Conservation (phyloP, 306 rosid genomes). For the Crotalaria pallida region DNA sequence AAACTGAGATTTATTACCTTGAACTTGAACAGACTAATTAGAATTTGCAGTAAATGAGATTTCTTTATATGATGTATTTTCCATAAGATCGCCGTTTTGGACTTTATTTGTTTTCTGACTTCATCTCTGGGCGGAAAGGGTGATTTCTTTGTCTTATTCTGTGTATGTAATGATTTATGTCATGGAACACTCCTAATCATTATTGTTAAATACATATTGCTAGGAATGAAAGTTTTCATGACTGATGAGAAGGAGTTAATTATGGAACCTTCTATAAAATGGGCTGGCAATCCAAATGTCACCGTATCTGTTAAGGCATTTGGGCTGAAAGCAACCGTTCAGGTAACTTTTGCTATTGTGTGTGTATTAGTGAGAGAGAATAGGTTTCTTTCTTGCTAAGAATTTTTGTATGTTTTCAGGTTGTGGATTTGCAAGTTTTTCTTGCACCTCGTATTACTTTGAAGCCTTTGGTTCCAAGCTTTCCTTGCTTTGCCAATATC, state of each 20-base stretch:
- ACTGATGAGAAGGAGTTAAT: constrained; percentile 96
- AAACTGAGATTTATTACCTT: neutral
- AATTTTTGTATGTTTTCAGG: constrained; percentile 42
- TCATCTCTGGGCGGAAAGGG: constrained; percentile 1
- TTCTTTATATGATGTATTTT: neutral
- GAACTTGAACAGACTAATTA: neutral
- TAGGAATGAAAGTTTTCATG: constrained; percentile 82
- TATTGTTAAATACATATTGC: neutral
- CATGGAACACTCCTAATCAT: neutral
- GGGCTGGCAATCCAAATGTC: constrained; percentile 93
- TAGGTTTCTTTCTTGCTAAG: constrained; percentile 12
- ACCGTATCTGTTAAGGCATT: constrained; percentile 68
- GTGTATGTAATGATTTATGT: neutral
- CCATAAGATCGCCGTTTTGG: neutral
- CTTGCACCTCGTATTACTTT: constrained; percentile 73
- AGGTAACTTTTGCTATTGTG: constrained; percentile 39
- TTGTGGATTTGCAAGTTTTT: constrained; percentile 78
- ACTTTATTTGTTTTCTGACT: neutral
- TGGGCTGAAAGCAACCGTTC: constrained; percentile 85
- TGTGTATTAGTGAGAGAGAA: neutral
- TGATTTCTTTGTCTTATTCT: neutral
- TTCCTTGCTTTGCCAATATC: constrained; percentile 91
- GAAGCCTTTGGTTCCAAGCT: constrained; percentile 95
- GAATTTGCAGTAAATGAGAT: constrained; percentile 1
- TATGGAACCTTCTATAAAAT: constrained; percentile 84